Conservation (phyloP, 2,329 filamentous ascomycete genomes). For the Penicillium rolfsii region DNA sequence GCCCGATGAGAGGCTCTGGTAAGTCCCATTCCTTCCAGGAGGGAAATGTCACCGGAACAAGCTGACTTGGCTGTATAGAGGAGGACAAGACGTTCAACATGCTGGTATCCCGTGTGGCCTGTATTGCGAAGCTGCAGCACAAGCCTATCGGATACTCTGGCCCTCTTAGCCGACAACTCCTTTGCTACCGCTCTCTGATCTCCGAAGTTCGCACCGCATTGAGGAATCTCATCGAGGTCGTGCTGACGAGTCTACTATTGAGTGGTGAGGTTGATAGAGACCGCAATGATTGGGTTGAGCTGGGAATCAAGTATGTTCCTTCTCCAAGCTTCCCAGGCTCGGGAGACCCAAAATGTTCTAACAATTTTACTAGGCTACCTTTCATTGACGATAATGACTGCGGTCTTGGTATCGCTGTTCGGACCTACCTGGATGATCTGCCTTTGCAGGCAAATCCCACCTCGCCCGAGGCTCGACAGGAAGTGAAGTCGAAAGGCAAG, state of each 20-base stretch:
- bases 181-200: conserved; percentile 83
- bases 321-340: background rate
- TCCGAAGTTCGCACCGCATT: conserved; percentile 77
- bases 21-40: conserved; percentile 14
- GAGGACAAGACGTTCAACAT: conserved; percentile 78
- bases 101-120: conserved; percentile 83
- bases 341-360: background rate
- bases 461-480: conserved; percentile 52
- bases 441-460: conserved; percentile 60
- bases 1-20: conserved; percentile 62
- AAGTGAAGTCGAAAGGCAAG: conserved; percentile 57
- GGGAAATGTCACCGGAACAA: background rate
- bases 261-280: conserved; percentile 76
- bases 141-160: conserved; percentile 89
- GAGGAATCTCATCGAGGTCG: conserved; percentile 81
- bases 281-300: conserved; percentile 66
- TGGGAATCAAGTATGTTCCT: conserved; percentile 69
- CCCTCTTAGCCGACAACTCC: conserved; percentile 84
- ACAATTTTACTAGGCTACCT: conserved; percentile 39
- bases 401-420: conserved; percentile 53
- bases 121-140: conserved; percentile 79
- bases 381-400: conserved; percentile 52
- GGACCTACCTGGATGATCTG: conserved; percentile 56
- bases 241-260: conserved; percentile 78
- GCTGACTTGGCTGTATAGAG: conserved; percentile 51